phyloP scores from a whole-genome alignment of 2,329 filamentous ascomycete species.

The Venturia asperata region DNA sequence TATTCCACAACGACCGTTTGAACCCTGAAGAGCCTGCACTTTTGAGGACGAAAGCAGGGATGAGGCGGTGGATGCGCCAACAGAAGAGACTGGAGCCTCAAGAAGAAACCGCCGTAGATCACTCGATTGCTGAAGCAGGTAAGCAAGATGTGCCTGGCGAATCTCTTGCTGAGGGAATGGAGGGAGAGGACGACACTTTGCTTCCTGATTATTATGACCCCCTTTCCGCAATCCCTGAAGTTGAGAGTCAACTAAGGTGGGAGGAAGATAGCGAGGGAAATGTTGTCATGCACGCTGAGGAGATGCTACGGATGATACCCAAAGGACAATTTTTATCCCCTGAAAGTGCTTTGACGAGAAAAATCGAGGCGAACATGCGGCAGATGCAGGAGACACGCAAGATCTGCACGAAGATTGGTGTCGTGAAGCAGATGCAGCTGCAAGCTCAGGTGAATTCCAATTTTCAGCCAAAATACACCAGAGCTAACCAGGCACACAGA shows the following conservation, averaged over 20 bases:
- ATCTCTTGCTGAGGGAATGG: slow-evolving; percentile 90
- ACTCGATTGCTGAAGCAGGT: slow-evolving; percentile 42
- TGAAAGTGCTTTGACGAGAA: slow-evolving; percentile 64
- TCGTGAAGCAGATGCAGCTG: slow-evolving; percentile 99
- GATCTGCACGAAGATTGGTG: slow-evolving; percentile 88
- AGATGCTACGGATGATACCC: slow-evolving; percentile 72
- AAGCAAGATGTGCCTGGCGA: slow-evolving; percentile 51
- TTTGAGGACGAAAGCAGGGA: slow-evolving; percentile 74
- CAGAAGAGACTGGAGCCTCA: slow-evolving; percentile 55
- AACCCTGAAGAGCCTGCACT: slow-evolving; percentile 84
- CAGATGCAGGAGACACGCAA: slow-evolving; percentile 97
- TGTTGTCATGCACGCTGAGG: slow-evolving; percentile 79
- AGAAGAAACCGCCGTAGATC: slow-evolving; percentile 38
- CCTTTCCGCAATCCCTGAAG: slow-evolving; percentile 76
- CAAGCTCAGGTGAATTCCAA: slow-evolving; percentile 61
- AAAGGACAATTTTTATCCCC: slow-evolving; percentile 69
- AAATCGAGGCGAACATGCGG: slow-evolving; percentile 82
- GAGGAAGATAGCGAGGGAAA: slow-evolving; percentile 82
- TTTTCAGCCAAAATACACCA: slow-evolving; percentile 43
- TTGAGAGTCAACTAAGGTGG: slow-evolving; percentile 74
- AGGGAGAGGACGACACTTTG: slow-evolving; percentile 74
- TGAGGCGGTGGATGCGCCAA: slow-evolving; percentile 79
- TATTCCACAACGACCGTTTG: slow-evolving; percentile 79
- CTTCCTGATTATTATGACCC: slow-evolving; percentile 94
- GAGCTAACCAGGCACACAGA: slow-evolving; percentile 27